Evolutionary conservation across 768 basidiomycete species (phyloP).

Genomic region (Exidia glandulosa): DNA sequence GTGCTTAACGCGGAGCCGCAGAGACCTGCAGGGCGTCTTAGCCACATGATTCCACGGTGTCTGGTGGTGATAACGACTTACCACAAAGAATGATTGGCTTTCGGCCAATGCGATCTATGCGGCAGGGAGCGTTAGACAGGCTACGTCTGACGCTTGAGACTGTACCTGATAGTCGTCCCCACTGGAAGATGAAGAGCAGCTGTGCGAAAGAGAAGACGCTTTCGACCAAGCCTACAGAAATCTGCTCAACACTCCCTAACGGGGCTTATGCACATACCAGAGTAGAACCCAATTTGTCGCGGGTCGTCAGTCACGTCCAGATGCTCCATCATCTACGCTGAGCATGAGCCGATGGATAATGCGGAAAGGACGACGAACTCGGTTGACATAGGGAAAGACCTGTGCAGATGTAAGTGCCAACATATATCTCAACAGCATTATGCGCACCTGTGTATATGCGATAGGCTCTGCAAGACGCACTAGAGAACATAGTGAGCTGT

Average conservation of each 20-base stretch:
- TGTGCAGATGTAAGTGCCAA: background rate
- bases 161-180: slow-evolving; percentile 9
- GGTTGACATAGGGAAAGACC: slow-evolving; percentile 11
- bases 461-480: slow-evolving; percentile 10
- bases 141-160: background rate
- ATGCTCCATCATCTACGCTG: background rate
- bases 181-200: slow-evolving; percentile 7
- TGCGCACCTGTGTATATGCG: slow-evolving; percentile 1
- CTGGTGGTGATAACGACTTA: background rate
- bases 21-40: slow-evolving; percentile 5
- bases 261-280: too few relatives aligned
- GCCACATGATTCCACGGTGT: background rate
- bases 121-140: background rate
- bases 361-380: slow-evolving; percentile 1
- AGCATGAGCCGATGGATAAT: background rate
- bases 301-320: background rate
- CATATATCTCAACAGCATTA: background rate
- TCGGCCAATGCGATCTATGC: slow-evolving; percentile 10
- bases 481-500: too few relatives aligned
- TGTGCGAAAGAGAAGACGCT: slow-evolving; percentile 8
- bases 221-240: slow-evolving; percentile 7
- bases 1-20: slow-evolving; percentile 1
- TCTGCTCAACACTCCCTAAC: too few relatives aligned
- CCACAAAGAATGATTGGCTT: slow-evolving; percentile 8
- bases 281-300: slow-evolving; percentile 4